A percentile compares a stretch with the other conserved stretches of the same genome.
These are phyloP conservation scores for Rhizopogon parksii DNA, from an alignment of 1,284 basidiomycete genomes.

Conservation along the genomic window DNA sequence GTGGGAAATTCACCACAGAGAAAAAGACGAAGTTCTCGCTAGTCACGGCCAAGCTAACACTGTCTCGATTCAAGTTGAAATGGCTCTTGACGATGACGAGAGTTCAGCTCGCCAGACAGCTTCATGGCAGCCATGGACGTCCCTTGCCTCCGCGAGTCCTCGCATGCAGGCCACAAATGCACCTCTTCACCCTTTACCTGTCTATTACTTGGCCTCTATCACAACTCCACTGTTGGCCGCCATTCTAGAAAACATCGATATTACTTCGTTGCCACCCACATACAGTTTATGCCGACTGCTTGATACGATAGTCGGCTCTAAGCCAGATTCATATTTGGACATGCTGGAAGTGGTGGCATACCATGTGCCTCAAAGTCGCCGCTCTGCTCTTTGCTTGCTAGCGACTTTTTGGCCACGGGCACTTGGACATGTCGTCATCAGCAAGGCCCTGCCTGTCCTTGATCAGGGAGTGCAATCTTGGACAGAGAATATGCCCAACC, in stretches of 20 bases:
- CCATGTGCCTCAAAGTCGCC: constrained; percentile 48
- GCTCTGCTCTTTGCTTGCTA: constrained; percentile 49
- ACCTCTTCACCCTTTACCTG: constrained; percentile 45
- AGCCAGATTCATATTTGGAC: constrained; percentile 65
- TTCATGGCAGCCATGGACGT: constrained; percentile 27
- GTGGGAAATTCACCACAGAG: not conserved
- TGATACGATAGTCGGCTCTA: constrained; percentile 48
- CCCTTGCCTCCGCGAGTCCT: constrained; percentile 16
- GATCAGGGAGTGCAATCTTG: constrained; percentile 2
- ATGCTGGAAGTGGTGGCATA: constrained; percentile 65
- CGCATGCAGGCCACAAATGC: constrained; percentile 46
- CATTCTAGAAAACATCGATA: constrained; percentile 49
- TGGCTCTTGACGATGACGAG: constrained; percentile 34
- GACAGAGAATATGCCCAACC: constrained; percentile 21
- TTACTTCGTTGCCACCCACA: constrained; percentile 30
- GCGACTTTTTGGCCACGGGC: constrained; percentile 59
- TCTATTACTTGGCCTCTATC: constrained; percentile 57
- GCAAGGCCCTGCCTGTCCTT: constrained; percentile 39
- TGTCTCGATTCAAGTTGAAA: constrained; percentile 58
- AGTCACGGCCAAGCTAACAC: constrained; percentile 10
- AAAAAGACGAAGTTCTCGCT: not conserved
- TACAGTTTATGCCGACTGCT: constrained; percentile 54
- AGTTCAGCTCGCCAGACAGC: constrained; percentile 7
- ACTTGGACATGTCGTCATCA: constrained; percentile 58
- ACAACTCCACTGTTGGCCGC: constrained; percentile 52